Evolutionary conservation across 2,329 filamentous ascomycete genomes (phyloP), one percentile per base, ranked within the genome.

Genomic region (Epichloe elymi): DNA sequence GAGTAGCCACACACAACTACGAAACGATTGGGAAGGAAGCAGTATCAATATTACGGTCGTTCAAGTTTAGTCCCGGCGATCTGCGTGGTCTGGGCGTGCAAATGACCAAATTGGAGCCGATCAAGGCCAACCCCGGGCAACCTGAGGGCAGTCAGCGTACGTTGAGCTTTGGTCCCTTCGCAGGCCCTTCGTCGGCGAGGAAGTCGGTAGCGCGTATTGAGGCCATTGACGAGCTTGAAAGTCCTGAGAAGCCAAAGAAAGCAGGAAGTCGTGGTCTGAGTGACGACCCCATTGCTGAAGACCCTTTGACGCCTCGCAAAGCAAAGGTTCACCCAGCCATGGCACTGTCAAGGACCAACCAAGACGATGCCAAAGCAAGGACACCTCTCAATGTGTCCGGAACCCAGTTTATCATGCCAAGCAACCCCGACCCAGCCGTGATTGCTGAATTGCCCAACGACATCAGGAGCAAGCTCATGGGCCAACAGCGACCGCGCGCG

Each of bases 31-130:
- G 82, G 0, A 89, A 85, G 61, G 90, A 97, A 65, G 86, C 89
- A 0, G 73, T 95, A n/a, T 83, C 84, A 0, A 85, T 96, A 48
- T 69, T 98, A 50, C 83, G 85, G 50, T 83, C 85, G 2, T 91
- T 87, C 64, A 83, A 79, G 23, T 88, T 97, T 59, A 87, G 85
- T 2, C 88, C 93, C 0, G 93, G 91, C 10, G 93, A 98, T 63
- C 74, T 98, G n/a, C 80, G 93, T 60, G 93, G 93, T 0, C 73
- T 98, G 10, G 93, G 93, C 0, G 79, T 97, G 1, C 91, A 96
- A 63, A 86, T 97, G 81, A 93, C 89, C 14, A 96, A 89, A 65
- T 75, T 98, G 4, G 89, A 96, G 59, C 81, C 85, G 0, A 70
- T 93, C 59, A 95, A 87, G 60, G 61, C 68, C 15, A 70, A 73